Percentiles rank a stretch among this genome's conserved stretches.
Evolutionary conservation across 2,329 filamentous ascomycete species (phyloP).

Genomic region (Chrysoporthe deuterocubensis): DNA sequence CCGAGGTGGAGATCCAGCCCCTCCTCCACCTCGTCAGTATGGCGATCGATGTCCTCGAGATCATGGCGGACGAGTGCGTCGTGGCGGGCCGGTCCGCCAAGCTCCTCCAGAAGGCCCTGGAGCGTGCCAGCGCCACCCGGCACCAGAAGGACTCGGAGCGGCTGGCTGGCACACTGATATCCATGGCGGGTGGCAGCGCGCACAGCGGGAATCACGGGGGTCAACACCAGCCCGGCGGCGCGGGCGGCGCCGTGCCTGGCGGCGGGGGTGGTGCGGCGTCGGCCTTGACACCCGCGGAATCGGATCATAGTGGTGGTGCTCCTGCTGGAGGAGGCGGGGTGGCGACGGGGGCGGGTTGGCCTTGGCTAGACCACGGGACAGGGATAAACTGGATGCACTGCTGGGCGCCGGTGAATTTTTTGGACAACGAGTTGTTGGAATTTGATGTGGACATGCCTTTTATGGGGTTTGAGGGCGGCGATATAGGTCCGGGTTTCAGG

Average conservation of each 20-base stretch:
- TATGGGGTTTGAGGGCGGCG: conserved; percentile 29
- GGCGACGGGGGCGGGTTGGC: neutral
- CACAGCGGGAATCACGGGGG: neutral
- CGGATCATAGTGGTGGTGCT: conserved; percentile 1
- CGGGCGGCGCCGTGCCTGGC: neutral
- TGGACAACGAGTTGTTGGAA: conserved; percentile 34
- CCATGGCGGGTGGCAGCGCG: conserved; percentile 16
- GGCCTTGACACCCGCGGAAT: neutral
- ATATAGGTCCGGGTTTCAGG: neutral
- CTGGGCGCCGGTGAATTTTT: conserved; percentile 34
- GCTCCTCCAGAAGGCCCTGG: conserved; percentile 34
- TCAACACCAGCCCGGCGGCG: neutral
- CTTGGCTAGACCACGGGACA: conserved; percentile 27
- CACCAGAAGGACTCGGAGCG: conserved; percentile 29
- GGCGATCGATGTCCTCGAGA: conserved; percentile 30
- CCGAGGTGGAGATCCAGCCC: conserved; percentile 28
- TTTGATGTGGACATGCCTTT: conserved; percentile 32
- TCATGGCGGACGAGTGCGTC: conserved; percentile 32
- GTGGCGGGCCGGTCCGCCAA: conserved; percentile 35
- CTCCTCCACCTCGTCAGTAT: conserved; percentile 32
- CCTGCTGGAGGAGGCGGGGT: conserved; percentile 5
- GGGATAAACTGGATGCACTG: conserved; percentile 32
- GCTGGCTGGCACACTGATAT: conserved; percentile 25
- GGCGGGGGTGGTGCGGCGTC: neutral
- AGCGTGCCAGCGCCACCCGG: conserved; percentile 27